Conservation (phyloP, 495 filamentous ascomycete genomes). For the Immersiella caudata region DNA sequence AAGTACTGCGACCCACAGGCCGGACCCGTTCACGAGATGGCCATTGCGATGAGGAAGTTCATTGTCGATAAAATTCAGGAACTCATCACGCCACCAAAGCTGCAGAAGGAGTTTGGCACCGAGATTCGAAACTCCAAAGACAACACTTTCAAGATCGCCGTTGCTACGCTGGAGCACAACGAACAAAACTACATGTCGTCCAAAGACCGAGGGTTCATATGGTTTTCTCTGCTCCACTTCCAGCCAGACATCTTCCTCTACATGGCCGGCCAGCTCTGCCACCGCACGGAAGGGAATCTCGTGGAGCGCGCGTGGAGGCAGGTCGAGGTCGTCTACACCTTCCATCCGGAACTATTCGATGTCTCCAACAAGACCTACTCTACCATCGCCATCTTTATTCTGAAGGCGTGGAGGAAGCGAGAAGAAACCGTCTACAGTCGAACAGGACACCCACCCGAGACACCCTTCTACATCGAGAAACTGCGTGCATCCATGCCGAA, state of each 20-base stretch:
- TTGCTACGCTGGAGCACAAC: constrained; percentile 49
- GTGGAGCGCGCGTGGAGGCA: constrained; percentile 58
- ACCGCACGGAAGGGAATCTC: constrained; percentile 50
- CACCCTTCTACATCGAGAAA: constrained; percentile 42
- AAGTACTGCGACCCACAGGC: constrained; percentile 62
- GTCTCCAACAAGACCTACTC: constrained; percentile 45
- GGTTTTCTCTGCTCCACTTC: constrained; percentile 55
- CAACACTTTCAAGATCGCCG: constrained; percentile 50
- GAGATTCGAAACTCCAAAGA: constrained; percentile 45
- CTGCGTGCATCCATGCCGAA: constrained; percentile 32
- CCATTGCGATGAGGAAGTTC: constrained; percentile 48
- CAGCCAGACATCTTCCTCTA: constrained; percentile 58
- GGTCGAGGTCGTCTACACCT: constrained; percentile 44
- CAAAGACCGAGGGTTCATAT: constrained; percentile 46
- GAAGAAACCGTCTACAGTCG: constrained; percentile 36
- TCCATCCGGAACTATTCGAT: constrained; percentile 50
- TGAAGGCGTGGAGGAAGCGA: constrained; percentile 52
- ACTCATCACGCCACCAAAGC: constrained; percentile 46
- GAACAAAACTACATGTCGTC: constrained; percentile 43
- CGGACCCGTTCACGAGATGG: constrained; percentile 61
- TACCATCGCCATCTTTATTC: constrained; percentile 45
- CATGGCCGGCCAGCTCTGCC: constrained; percentile 54
- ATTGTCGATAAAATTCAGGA: constrained; percentile 49
- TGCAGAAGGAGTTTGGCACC: constrained; percentile 46
- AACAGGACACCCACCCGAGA: constrained; percentile 28